These are phyloP conservation scores for Ophiostoma fasciatum DNA, from an alignment of 2,329 filamentous ascomycete genomes.

Conservation along the genomic window DNA sequence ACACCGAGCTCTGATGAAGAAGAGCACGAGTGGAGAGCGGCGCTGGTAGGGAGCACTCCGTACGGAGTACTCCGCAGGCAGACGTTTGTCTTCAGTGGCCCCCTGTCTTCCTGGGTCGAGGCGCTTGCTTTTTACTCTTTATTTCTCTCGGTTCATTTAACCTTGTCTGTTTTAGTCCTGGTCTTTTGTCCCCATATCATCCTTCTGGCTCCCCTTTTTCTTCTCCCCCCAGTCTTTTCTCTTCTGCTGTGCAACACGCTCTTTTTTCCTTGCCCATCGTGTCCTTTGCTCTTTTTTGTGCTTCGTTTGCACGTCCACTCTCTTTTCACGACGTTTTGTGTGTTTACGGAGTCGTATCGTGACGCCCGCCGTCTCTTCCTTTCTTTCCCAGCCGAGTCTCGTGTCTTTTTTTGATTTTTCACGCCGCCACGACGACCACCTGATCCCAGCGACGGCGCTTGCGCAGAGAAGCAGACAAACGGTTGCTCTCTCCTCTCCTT, in stretches of 20 bases:
- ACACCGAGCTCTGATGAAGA: constrained; percentile 1
- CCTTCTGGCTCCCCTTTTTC: background rate
- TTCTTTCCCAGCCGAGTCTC: too few species aligned
- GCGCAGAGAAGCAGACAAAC: background rate
- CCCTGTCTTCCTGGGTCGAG: too few species aligned
- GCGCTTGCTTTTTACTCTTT: constrained; percentile 1
- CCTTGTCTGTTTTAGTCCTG: constrained; percentile 7
- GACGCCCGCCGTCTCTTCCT: too few species aligned
- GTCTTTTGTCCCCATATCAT: constrained; percentile 4
- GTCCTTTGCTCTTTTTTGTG: background rate
- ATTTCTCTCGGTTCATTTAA: constrained; percentile 6
- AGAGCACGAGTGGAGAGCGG: constrained; percentile 3
- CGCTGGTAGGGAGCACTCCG: too few species aligned
- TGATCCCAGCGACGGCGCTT: too few species aligned
- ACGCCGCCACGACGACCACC: too few species aligned
- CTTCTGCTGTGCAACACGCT: background rate
- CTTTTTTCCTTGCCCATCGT: background rate
- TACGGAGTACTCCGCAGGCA: too few species aligned
- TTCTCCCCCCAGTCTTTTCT: constrained; percentile 1
- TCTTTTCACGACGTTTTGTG: background rate
- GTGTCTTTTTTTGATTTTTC: background rate
- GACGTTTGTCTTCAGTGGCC: too few species aligned
- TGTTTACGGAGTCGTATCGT: too few species aligned
- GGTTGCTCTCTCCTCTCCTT: background rate
- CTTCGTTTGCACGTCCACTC: background rate